Evolutionary conservation across 768 basidiomycete species (phyloP), one percentile per base, ranked within the genome.

Genomic region (Boletellus emodensis): DNA sequence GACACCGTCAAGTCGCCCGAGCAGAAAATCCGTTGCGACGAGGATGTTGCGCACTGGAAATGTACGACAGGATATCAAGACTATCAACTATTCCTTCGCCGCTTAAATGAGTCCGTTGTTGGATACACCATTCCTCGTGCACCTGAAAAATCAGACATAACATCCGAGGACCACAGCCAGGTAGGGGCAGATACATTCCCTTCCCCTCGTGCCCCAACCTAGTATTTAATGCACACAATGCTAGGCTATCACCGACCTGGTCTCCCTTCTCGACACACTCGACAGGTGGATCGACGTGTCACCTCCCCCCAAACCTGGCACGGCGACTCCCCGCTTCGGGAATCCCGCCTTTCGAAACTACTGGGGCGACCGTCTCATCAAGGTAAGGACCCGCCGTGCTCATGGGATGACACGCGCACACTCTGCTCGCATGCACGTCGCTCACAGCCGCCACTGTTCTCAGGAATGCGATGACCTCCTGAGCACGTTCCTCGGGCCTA

Each of bases 291-390:
- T 94, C 22, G 82, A 87, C 34, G 83, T 85, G 24, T 87, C 94
- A 9, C 94, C 94, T 2, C 82, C 85, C 0, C 75, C 6, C 64
- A 78, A 35, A 80, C 84, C 8, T 80, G 62, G 61, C 9, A 36
- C 48, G n/a, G 38, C 58, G 9, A 46, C 87, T 6, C 94, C 96
- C 58, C 78, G 93, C 10, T 99, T 88, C 63, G 95, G 95, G 1
- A 96, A 97, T 68, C 79, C 94, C 15, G 85, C 90, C 0, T 98
- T 97, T 61, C 75, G 94, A 47, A 79, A 79, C 8, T 65, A 63
- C 14, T 98, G 93, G 87, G 87, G 89, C 1, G 72, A 75, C 46
- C 78, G 84, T 32, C 74, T 96, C 28, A 82, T 89, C 69, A 79
- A 90, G 76, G 93, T 90, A 41, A 49, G 66, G 49, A 12, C 11